Percentiles rank a stretch among this genome's conserved stretches.
Evolutionary conservation across 2,329 filamentous ascomycete species (phyloP).

Genomic region (Epichloe amarillans): DNA sequence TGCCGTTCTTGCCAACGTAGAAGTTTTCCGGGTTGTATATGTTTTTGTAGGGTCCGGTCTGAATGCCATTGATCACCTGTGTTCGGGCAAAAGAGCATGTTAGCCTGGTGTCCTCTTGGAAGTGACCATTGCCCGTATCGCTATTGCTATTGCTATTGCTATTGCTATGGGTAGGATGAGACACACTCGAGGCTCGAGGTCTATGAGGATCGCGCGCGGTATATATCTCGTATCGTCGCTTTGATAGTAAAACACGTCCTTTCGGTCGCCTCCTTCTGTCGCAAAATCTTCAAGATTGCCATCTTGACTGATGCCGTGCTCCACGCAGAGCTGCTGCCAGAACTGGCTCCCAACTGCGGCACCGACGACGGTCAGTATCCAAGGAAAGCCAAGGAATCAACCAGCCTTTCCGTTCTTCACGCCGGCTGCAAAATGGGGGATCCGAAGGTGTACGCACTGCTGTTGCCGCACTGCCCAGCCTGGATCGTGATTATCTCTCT

Average conservation of each 20-base stretch:
- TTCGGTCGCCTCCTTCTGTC: conserved; percentile 91
- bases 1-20: conserved; percentile 86
- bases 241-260: conserved; percentile 99
- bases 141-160: too few species aligned
- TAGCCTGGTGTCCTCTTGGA: background rate
- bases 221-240: conserved; percentile 99
- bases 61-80: conserved; percentile 77
- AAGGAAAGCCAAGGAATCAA: background rate
- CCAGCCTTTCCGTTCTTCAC: background rate
- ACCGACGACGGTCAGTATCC: background rate
- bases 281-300: conserved; percentile 96
- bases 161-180: background rate
- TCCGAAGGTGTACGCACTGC: conserved; percentile 52
- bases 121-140: background rate
- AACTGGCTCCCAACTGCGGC: conserved; percentile 81
- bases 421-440: too few species aligned
- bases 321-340: conserved; percentile 96
- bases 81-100: background rate
- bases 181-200: conserved; percentile 75
- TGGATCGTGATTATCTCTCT: conserved; percentile 99
- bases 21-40: conserved; percentile 99
- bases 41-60: conserved; percentile 88
- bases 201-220: conserved; percentile 85
- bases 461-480: conserved; percentile 98
- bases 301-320: conserved; percentile 95